Evolutionary conservation across 192 early-diverging fungal species (phyloP), one percentile per base, ranked within the genome.

Genomic region (Coemansia sp.): DNA sequence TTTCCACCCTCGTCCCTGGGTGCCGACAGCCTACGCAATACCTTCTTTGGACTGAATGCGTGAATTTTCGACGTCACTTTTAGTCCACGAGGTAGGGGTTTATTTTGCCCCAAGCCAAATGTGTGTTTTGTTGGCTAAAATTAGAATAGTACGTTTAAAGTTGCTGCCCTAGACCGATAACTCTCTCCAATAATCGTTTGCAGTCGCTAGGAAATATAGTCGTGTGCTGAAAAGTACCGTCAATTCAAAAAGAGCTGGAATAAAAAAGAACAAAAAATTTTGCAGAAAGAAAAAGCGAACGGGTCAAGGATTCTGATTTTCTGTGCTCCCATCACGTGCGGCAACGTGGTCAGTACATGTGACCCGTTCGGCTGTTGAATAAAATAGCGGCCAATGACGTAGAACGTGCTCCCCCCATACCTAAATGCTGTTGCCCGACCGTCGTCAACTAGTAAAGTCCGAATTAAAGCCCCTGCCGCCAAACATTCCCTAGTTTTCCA

Each of bases 21-120:
- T 56, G 50, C 31, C 3, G 77, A 73, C 62, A 73, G 56, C 67
- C 76, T 64, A 14, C 65, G 65, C 22, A 78, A 33, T 2, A 69
- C 76, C 47, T 78, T 71, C 52, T 62, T 72, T 23, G 76, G 75
- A 45, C 61, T 78, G 35, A 78, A 50, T 29, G 69, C 53, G 62
- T 78, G 69, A 69, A 78, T 67, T 68, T 67, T 67, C 52, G 64
- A 47, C 23, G 38, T 21, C 27, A n/a, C n/a, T n/a, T 52, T 19
- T 52, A 40, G 35, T 40, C 35, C n/a, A n/a, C n/a, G n/a, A n/a
- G n/a, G n/a, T n/a, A n/a, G n/a, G n/a, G n/a, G n/a, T n/a, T n/a
- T n/a, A n/a, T n/a, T n/a, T n/a, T n/a, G n/a, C n/a, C n/a, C n/a
- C n/a, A n/a, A n/a, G n/a, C n/a, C n/a, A n/a, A n/a, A n/a, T n/a